Percentiles rank a stretch among this genome's conserved stretches.
Conservation (phyloP, 768 basidiomycete genomes). For the Collybia sordida region DNA sequence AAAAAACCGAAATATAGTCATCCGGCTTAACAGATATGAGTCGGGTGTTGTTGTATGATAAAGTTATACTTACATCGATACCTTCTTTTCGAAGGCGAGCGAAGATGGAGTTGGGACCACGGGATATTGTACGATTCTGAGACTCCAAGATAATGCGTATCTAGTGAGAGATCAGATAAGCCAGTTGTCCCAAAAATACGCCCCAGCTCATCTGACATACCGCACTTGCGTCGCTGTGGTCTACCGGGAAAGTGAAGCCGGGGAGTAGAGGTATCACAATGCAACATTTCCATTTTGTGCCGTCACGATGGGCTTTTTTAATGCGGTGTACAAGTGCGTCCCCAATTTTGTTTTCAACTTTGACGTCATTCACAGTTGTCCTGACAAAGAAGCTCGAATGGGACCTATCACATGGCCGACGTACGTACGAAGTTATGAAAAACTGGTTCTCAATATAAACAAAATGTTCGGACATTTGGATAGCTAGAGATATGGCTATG, state of each 20-base stretch:
- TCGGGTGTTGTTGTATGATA: conserved; percentile 5
- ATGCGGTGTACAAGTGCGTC: conserved; percentile 92
- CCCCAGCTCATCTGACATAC: conserved; percentile 42
- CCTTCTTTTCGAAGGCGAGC: conserved; percentile 79
- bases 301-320: conserved; percentile 79
- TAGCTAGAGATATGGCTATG: conserved; percentile 48
- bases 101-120: conserved; percentile 93
- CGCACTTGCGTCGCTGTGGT: conserved; percentile 89
- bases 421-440: conserved; percentile 80
- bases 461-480: conserved; percentile 93
- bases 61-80: conserved; percentile 66
- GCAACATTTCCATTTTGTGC: conserved; percentile 87
- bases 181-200: background rate
- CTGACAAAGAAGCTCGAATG: conserved; percentile 33
- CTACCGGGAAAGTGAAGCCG: conserved; percentile 91
- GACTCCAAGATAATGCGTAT: conserved; percentile 95
- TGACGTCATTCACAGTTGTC: conserved; percentile 81
- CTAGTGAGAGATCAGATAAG: conserved; percentile 33
- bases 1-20: conserved; percentile 89
- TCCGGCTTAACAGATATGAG: conserved; percentile 61
- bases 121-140: conserved; percentile 84
- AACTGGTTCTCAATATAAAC: conserved; percentile 98
- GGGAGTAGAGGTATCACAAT: conserved; percentile 91
- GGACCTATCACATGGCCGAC: background rate
- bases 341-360: conserved; percentile 91